phyloP scores from a whole-genome alignment of 2,329 filamentous ascomycete species.

The Cladosporium cucumerinum region DNA sequence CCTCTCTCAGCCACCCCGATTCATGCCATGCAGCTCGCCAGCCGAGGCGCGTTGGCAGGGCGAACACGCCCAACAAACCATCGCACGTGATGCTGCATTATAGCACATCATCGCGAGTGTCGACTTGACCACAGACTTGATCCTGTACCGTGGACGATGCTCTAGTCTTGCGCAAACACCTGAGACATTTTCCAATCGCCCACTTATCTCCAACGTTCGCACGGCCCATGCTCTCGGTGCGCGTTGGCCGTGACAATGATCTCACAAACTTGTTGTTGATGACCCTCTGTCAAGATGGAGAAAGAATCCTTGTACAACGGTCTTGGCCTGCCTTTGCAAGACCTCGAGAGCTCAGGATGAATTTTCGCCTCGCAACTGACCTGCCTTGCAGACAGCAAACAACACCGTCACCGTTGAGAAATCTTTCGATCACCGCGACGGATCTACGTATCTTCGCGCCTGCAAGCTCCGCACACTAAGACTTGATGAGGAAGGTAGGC shows the following conservation, averaged over 20 bases:
- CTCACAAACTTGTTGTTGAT: conserved; percentile 12
- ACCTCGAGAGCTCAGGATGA: neutral
- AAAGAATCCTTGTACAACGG: neutral
- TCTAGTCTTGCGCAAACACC: neutral
- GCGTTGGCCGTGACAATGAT: neutral
- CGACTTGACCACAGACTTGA: neutral
- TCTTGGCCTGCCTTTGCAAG: neutral
- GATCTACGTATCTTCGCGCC: neutral
- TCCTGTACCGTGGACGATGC: neutral
- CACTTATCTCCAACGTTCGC: neutral
- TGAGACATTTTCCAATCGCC: neutral
- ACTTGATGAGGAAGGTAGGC: conserved; percentile 7
- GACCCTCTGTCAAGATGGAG: neutral
- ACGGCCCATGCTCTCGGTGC: neutral
- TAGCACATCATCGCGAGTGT: neutral
- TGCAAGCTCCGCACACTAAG: neutral
- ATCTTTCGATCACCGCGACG: neutral
- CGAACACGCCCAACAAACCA: neutral
- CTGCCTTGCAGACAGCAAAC: neutral
- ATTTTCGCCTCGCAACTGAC: neutral
- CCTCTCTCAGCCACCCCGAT: neutral
- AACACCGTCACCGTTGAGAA: neutral
- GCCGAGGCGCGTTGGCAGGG: neutral
- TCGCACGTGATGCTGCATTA: conserved; percentile 4
- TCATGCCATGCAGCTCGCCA: neutral